Conservation (phyloP, 1,139 yeast species). For the Petasospora fabianii region DNA sequence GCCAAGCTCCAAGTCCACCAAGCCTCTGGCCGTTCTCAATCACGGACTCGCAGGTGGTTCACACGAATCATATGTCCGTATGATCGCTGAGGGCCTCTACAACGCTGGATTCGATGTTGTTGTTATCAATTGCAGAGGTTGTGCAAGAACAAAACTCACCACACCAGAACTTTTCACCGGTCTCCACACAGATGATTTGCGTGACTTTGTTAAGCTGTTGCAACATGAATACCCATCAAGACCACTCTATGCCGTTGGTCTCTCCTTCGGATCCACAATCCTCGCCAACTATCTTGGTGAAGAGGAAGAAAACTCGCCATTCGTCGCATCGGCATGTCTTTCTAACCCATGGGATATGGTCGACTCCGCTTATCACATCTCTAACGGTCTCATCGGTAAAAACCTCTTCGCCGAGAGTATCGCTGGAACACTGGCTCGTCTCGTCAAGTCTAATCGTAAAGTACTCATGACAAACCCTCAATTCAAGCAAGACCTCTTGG, state of each 20-base stretch:
- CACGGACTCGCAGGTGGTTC: conserved; percentile 95
- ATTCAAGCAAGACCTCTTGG: conserved; percentile 35
- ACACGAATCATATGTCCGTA: conserved; percentile 81
- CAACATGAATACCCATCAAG: conserved; percentile 61
- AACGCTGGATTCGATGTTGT: conserved; percentile 55
- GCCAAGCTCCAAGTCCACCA: conserved; percentile 38
- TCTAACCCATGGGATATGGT: conserved; percentile 86
- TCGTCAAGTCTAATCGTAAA: conserved; percentile 58
- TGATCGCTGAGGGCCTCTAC: conserved; percentile 39
- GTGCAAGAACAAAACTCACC: conserved; percentile 77
- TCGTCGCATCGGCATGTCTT: conserved; percentile 64
- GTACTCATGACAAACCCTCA: conserved; percentile 40
- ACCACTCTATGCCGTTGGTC: conserved; percentile 74
- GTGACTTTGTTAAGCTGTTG: conserved; percentile 53
- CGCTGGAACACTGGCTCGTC: conserved; percentile 58
- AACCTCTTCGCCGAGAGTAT: conserved; percentile 63
- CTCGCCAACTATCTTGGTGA: conserved; percentile 77
- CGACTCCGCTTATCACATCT: conserved; percentile 50
- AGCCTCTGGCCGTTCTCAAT: conserved; percentile 65
- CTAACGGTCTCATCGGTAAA: conserved; percentile 54
- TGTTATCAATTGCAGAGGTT: conserved; percentile 81
- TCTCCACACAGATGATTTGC: conserved; percentile 67
- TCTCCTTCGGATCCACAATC: conserved; percentile 84
- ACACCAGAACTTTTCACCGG: conserved; percentile 76
- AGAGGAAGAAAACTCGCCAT: conserved; percentile 49